phyloP scores from a whole-genome alignment of 163 green algal genomes.

The Chlamydomonas reinhardtii region DNA sequence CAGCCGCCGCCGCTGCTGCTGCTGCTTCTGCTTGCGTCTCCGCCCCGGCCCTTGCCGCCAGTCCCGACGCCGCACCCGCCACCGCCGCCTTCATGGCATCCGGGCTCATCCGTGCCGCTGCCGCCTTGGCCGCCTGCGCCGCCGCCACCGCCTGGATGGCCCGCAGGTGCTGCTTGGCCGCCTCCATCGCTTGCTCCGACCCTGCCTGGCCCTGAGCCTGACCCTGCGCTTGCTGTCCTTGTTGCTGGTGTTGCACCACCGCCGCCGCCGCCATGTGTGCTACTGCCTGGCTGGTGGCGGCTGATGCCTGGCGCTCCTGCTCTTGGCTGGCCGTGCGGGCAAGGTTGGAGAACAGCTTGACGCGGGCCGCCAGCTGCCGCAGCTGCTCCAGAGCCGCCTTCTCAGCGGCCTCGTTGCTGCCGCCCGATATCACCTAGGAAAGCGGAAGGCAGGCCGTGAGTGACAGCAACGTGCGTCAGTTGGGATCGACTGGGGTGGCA shows the following conservation, averaged over 20 bases:
- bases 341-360: conserved; percentile 12
- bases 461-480: too few relatives aligned
- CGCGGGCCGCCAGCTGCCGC: background rate
- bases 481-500: too few relatives aligned
- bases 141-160: background rate
- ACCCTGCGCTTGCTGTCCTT: background rate
- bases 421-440: background rate
- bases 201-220: background rate
- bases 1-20: conserved; percentile 16
- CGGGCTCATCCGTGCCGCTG: background rate
- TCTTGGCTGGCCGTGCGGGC: background rate
- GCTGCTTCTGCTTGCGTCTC: background rate
- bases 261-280: background rate
- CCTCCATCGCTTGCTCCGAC: background rate
- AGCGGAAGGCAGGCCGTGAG: background rate
- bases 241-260: background rate
- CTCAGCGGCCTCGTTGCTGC: conserved; percentile 17
- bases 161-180: background rate
- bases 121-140: background rate
- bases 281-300: too few relatives aligned
- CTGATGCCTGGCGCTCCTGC: conserved; percentile 11
- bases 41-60: background rate
- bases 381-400: conserved; percentile 20
- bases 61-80: background rate
- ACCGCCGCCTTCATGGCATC: background rate